Conservation (phyloP, 1,139 yeast species). For the Debaryomyces sp. region DNA sequence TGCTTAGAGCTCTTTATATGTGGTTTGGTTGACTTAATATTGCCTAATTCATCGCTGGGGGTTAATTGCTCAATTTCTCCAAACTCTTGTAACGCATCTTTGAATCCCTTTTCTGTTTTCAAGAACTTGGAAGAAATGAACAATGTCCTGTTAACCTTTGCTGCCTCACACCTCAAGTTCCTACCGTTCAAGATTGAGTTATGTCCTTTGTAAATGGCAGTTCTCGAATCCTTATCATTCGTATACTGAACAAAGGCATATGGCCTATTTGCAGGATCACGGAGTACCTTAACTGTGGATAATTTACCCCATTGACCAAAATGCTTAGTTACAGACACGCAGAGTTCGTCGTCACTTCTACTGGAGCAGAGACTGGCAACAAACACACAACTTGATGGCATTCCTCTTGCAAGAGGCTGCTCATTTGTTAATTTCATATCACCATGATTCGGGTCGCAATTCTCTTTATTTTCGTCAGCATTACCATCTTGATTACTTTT, state of each 20-base stretch:
- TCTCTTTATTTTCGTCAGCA: constrained; percentile 6
- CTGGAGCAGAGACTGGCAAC: constrained; percentile 77
- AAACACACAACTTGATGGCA: constrained; percentile 87
- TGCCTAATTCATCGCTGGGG: constrained; percentile 48
- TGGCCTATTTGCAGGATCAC: constrained; percentile 84
- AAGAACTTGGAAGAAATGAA: constrained; percentile 45
- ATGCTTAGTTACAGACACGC: constrained; percentile 66
- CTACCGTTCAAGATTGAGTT: constrained; percentile 72
- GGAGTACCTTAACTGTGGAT: constrained; percentile 76
- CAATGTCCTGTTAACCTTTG: constrained; percentile 86
- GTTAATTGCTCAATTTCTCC: constrained; percentile 78
- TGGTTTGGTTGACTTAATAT: constrained; percentile 15
- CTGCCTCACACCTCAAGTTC: constrained; percentile 82
- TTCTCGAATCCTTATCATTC: constrained; percentile 67
- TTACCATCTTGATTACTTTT: neutral
- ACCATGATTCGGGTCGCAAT: neutral
- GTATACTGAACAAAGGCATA: constrained; percentile 92
- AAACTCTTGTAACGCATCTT: constrained; percentile 45
- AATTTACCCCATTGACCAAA: constrained; percentile 71
- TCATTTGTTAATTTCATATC: neutral
- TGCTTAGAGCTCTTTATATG: constrained; percentile 31
- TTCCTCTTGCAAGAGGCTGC: constrained; percentile 22
- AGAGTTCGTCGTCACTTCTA: constrained; percentile 68
- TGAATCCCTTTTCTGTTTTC: constrained; percentile 34
- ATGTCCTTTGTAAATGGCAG: constrained; percentile 71